phyloP scores from a whole-genome alignment of 371 early-diverging fungal species.

The Apophysomyces sp. region DNA sequence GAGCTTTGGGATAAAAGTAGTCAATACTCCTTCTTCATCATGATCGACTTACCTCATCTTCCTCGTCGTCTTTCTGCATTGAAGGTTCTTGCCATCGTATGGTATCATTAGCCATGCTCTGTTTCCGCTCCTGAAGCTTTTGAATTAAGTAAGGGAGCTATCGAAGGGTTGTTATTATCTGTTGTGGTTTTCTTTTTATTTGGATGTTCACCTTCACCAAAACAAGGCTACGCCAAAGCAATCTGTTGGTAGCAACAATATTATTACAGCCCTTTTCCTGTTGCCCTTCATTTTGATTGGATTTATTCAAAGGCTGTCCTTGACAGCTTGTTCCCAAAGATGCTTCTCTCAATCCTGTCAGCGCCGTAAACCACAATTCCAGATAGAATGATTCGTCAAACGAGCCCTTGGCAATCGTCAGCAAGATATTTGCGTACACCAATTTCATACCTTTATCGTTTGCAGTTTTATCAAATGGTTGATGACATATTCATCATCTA shows the following conservation, averaged over 20 bases:
- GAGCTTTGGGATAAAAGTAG: slow-evolving; percentile 8
- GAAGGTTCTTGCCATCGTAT: neutral
- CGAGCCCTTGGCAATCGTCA: slow-evolving; percentile 23
- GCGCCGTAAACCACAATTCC: slow-evolving; percentile 44
- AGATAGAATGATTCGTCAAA: slow-evolving; percentile 52
- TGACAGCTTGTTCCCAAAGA: slow-evolving; percentile 35
- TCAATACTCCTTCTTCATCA: neutral
- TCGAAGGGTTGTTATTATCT: neutral
- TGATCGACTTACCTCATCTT: slow-evolving; percentile 13
- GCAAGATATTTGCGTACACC: neutral
- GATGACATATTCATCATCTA: slow-evolving; percentile 40
- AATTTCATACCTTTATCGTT: slow-evolving; percentile 34
- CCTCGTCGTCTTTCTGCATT: neutral
- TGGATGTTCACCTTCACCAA: slow-evolving; percentile 37
- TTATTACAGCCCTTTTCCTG: slow-evolving; percentile 17
- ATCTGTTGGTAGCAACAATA: slow-evolving; percentile 25
- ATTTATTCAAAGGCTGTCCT: neutral
- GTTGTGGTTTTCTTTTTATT: neutral
- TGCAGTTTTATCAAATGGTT: slow-evolving; percentile 44
- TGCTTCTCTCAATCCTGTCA: slow-evolving; percentile 49
- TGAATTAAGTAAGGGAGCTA: slow-evolving; percentile 16
- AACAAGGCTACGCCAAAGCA: slow-evolving; percentile 44
- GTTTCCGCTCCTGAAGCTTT: slow-evolving; percentile 19
- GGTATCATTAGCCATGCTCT: neutral
- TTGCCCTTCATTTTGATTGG: neutral